Percentiles rank a stretch among this genome's conserved stretches.
Evolutionary conservation across 169 alveolate species (phyloP).

Genomic region (Toxoplasma gondii): DNA sequence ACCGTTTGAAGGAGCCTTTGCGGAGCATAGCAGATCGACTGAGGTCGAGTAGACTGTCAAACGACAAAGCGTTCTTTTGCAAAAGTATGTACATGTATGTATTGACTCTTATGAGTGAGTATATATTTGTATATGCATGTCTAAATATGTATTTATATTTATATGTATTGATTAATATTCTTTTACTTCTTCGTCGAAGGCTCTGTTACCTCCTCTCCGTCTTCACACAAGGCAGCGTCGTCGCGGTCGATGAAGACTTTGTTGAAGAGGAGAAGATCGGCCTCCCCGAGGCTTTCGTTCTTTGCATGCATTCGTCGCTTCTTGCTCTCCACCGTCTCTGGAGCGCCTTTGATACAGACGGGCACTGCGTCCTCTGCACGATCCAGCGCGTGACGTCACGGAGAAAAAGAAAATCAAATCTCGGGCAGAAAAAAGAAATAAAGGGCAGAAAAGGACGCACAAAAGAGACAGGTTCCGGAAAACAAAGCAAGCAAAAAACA

Average conservation of each 20-base stretch:
- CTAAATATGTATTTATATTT: too few species aligned
- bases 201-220: constrained; percentile 87
- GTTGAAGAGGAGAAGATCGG: constrained; percentile 79
- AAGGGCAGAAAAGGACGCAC: neutral
- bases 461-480: neutral
- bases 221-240: constrained; percentile 89
- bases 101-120: too few species aligned
- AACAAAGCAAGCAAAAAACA: neutral
- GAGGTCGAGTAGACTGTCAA: too few species aligned
- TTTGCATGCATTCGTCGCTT: constrained; percentile 93
- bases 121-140: too few species aligned
- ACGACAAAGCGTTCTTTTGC: too few species aligned
- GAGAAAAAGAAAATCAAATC: constrained; percentile 70
- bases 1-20: too few species aligned
- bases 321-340: constrained; percentile 77
- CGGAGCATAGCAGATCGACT: too few species aligned
- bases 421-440: constrained; percentile 22
- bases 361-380: constrained; percentile 71
- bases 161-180: too few species aligned
- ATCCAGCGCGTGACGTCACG: constrained; percentile 67
- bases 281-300: constrained; percentile 91
- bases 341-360: constrained; percentile 77
- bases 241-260: constrained; percentile 87
- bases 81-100: too few species aligned
- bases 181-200: too few species aligned